Evolutionary conservation across 108 stramenopile genomes (phyloP).

Genomic region (Pseudonitzschia pungens): DNA sequence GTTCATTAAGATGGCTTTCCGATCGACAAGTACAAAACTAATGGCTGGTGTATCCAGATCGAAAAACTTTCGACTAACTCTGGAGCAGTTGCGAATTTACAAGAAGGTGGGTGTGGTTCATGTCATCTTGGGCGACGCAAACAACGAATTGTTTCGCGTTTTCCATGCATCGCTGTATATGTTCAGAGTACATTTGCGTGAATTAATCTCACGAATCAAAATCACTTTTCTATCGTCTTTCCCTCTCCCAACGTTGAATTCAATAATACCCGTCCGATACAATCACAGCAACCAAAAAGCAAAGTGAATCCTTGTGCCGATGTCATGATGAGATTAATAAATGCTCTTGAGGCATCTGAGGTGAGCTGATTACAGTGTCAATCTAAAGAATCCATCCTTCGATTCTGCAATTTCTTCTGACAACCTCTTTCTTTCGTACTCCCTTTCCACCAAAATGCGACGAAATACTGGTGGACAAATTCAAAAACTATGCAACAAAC

Average conservation of each 20-base stretch:
- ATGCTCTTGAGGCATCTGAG: conserved; percentile 71
- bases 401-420: neutral
- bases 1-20: conserved; percentile 7
- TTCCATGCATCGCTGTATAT: neutral
- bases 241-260: neutral
- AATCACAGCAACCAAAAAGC: conserved; percentile 35
- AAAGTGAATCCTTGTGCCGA: conserved; percentile 57
- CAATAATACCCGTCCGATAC: neutral
- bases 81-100: conserved; percentile 76
- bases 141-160: neutral
- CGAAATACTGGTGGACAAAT: too few relatives aligned
- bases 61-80: conserved; percentile 63
- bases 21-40: conserved; percentile 11
- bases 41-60: conserved; percentile 28
- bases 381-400: neutral
- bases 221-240: neutral
- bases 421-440: neutral
- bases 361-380: neutral
- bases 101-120: conserved; percentile 43
- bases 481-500: neutral
- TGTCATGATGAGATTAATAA: conserved; percentile 68
- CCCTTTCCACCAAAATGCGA: neutral
- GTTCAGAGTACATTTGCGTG: neutral
- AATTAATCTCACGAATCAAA: neutral
- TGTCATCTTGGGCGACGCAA: neutral